Evolutionary conservation across 306 rosid genomes (phyloP).

Genomic region (Vachellia pachyceras): DNA sequence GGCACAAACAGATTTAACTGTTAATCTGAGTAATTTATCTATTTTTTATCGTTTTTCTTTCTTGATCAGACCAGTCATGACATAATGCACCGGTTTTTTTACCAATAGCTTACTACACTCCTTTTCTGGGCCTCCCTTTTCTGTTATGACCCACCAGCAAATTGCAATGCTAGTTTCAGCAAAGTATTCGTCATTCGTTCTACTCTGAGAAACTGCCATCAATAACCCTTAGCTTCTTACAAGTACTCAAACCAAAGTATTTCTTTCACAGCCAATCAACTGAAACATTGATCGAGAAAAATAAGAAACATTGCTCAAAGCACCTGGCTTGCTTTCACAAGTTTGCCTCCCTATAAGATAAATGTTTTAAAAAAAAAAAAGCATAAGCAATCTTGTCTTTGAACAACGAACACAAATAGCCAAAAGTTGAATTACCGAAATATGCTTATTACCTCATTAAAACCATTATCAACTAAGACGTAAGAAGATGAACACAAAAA

Average conservation of each 20-base stretch:
- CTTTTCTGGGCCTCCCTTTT: neutral
- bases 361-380: neutral
- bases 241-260: neutral
- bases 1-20: too few species aligned
- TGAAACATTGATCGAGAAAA: slow-evolving; percentile 1
- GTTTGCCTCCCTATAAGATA: slow-evolving; percentile 16
- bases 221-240: neutral
- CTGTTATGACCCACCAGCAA: neutral
- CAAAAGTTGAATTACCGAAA: slow-evolving; percentile 26
- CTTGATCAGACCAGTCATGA: neutral
- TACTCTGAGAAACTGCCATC: too few species aligned
- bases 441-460: slow-evolving; percentile 5
- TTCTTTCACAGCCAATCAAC: slow-evolving; percentile 24
- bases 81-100: neutral
- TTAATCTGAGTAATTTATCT: too few species aligned
- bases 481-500: neutral
- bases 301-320: neutral
- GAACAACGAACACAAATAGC: slow-evolving; percentile 43
- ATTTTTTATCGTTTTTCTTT: neutral
- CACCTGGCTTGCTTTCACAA: slow-evolving; percentile 6
- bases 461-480: slow-evolving; percentile 11
- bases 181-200: neutral
- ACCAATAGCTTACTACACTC: too few species aligned
- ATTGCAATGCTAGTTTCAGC: neutral
- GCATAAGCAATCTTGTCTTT: neutral